Conservation (phyloP, 768 basidiomycete genomes). For the Phallus indusiatus region DNA sequence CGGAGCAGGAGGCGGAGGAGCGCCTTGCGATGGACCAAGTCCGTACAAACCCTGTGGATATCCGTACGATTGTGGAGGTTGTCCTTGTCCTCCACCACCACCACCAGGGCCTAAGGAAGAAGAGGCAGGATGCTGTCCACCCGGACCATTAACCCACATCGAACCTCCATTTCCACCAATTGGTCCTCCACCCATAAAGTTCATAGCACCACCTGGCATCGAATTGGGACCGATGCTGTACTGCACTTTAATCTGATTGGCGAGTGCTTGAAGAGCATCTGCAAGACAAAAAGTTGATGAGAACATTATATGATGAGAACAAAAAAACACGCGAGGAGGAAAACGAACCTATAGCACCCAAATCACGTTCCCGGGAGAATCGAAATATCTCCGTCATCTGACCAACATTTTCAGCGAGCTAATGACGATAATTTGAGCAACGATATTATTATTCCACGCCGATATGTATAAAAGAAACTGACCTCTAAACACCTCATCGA, state of each 20-base stretch:
- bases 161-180: neutral
- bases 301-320: slow-evolving; percentile 10
- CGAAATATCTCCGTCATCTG: slow-evolving; percentile 72
- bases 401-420: slow-evolving; percentile 76
- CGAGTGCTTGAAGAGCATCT: slow-evolving; percentile 37
- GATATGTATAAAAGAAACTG: slow-evolving; percentile 14
- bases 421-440: slow-evolving; percentile 8
- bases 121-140: neutral
- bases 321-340: slow-evolving; percentile 9
- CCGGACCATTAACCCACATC: neutral
- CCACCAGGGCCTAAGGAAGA: neutral
- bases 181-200: neutral
- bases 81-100: slow-evolving; percentile 16
- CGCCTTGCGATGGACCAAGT: slow-evolving; percentile 1
- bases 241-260: slow-evolving; percentile 28
- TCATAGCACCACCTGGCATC: slow-evolving; percentile 3
- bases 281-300: neutral
- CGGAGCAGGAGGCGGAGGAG: slow-evolving; percentile 4
- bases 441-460: neutral
- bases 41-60: slow-evolving; percentile 17
- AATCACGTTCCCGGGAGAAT: slow-evolving; percentile 41
- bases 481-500: slow-evolving; percentile 87
- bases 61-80: slow-evolving; percentile 39
- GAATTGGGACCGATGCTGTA: slow-evolving; percentile 6
- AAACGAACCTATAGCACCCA: slow-evolving; percentile 61